A percentile compares a stretch with the other conserved stretches of the same genome.
These are phyloP conservation scores for Trichoderma guizhouense DNA, from an alignment of 2,329 filamentous ascomycete genomes.

Conservation along the genomic window DNA sequence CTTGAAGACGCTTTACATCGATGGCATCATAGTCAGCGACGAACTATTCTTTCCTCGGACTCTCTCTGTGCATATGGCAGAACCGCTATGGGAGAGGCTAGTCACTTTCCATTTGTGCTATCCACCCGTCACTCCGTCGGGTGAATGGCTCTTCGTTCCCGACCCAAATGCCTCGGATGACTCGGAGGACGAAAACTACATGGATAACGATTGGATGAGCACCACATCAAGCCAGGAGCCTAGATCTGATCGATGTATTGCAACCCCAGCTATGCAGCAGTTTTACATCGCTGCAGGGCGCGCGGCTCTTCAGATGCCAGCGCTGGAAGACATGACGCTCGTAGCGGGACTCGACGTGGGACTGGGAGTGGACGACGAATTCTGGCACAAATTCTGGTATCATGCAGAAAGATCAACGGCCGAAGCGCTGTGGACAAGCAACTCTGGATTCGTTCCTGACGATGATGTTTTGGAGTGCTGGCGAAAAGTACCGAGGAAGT, in stretches of 20 bases:
- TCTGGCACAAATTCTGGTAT: not conserved
- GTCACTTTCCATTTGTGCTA: not conserved
- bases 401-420: not conserved
- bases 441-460: not conserved
- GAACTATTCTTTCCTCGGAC: not conserved
- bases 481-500: not conserved
- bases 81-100: not conserved
- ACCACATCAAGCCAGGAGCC: not conserved
- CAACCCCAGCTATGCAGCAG: not conserved
- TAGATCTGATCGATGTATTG: not conserved
- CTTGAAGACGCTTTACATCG: not conserved
- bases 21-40: not conserved
- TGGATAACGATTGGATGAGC: not conserved
- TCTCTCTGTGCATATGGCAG: not conserved
- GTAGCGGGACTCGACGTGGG: not conserved
- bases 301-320: not conserved
- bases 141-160: not conserved
- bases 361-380: not conserved
- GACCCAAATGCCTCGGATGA: not conserved
- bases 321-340: not conserved
- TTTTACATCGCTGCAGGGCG: not conserved
- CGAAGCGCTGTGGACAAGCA: not conserved
- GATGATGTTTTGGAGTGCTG: not conserved
- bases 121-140: not conserved
- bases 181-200: not conserved